Percentiles rank a stretch among this genome's conserved stretches.
Conservation (phyloP, 2,329 filamentous ascomycete genomes). For the Botrytis fragariae region DNA sequence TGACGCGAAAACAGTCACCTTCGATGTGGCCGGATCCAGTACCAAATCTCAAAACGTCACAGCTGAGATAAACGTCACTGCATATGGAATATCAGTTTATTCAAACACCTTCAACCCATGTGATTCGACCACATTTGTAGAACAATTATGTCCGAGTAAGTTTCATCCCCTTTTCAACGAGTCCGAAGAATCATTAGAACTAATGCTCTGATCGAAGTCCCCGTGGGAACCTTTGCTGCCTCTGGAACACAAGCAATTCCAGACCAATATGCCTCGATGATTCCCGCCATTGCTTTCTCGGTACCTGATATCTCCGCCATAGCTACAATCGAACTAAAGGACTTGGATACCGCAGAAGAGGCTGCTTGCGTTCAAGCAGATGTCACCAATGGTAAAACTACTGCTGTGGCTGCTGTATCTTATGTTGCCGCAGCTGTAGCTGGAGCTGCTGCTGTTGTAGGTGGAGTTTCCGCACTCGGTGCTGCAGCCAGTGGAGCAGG, state of each 20-base stretch:
- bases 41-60: constrained; percentile 73
- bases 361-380: constrained; percentile 81
- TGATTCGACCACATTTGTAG: constrained; percentile 60
- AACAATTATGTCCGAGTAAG: constrained; percentile 74
- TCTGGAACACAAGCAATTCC: constrained; percentile 71
- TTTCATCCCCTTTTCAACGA: background rate
- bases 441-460: constrained; percentile 74
- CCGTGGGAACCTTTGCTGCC: constrained; percentile 70
- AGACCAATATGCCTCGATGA: constrained; percentile 64
- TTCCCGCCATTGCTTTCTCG: constrained; percentile 85
- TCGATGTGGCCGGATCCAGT: constrained; percentile 80
- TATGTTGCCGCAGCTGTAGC: constrained; percentile 83
- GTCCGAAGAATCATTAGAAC: background rate
- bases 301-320: constrained; percentile 86
- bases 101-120: constrained; percentile 82
- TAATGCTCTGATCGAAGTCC: constrained; percentile 52
- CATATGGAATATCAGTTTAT: constrained; percentile 79
- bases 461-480: constrained; percentile 67
- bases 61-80: constrained; percentile 48
- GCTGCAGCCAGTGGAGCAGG: constrained; percentile 52
- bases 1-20: constrained; percentile 67
- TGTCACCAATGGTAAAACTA: constrained; percentile 84
- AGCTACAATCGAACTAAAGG: constrained; percentile 73
- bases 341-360: constrained; percentile 55
- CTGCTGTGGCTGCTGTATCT: constrained; percentile 70